phyloP scores from a whole-genome alignment of 257 asterid genomes.

The Petunia secreta region DNA sequence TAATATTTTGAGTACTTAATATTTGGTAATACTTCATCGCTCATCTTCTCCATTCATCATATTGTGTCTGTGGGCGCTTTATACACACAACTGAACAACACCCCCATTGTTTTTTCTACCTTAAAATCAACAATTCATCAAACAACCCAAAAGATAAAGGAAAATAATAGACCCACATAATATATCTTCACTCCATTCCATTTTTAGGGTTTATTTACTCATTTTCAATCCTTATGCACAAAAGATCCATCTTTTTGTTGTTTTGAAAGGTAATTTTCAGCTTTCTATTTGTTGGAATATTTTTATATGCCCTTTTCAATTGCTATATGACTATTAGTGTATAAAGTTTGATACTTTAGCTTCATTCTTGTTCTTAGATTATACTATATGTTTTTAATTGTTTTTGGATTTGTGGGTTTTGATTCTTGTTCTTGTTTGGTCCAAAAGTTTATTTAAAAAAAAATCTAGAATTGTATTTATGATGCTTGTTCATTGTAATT shows the following conservation, averaged over 20 bases:
- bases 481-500: background rate
- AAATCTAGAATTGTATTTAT: background rate
- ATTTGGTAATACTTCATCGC: conserved; percentile 10
- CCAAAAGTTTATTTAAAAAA: background rate
- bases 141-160: background rate
- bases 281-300: background rate
- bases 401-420: conserved; percentile 1
- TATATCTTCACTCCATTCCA: background rate
- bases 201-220: conserved; percentile 35
- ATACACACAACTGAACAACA: background rate
- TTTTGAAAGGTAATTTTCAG: conserved; percentile 23
- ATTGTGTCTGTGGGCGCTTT: background rate
- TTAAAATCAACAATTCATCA: background rate
- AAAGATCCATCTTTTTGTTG: conserved; percentile 27
- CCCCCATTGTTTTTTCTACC: background rate
- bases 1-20: too few species aligned
- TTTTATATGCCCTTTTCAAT: background rate
- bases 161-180: background rate
- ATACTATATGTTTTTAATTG: background rate
- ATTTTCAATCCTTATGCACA: background rate
- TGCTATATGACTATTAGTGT: background rate
- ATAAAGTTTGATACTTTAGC: background rate
- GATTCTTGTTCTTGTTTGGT: background rate
- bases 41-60: conserved; percentile 1
- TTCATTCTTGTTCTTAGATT: background rate